A percentile compares a stretch with the other conserved stretches of the same genome.
Conservation (phyloP, 768 basidiomycete genomes). For the Calocybe cyanea region DNA sequence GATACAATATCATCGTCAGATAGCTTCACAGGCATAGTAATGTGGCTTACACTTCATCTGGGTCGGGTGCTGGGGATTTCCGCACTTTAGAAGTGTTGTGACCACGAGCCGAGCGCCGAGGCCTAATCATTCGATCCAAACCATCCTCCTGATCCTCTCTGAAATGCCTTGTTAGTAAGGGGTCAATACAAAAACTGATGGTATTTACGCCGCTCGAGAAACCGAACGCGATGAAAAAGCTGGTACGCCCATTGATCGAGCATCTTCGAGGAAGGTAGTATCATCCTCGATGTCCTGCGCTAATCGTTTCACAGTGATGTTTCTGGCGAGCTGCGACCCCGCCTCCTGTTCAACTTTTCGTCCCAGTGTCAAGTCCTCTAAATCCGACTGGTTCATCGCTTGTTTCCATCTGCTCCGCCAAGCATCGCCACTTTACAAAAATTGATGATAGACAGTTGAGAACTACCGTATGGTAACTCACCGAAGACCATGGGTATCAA, state of each 20-base stretch:
- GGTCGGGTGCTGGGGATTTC: conserved; percentile 31
- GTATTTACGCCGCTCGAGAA: conserved; percentile 7
- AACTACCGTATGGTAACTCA: not conserved
- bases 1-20: not conserved
- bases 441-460: not conserved
- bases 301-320: too few relatives aligned
- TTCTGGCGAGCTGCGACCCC: not conserved
- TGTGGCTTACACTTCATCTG: conserved; percentile 61
- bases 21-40: not conserved
- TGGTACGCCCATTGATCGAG: not conserved
- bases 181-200: not conserved
- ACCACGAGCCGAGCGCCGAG: conserved; percentile 32
- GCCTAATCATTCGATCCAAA: not conserved
- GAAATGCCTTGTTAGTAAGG: conserved; percentile 1
- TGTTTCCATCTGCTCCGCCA: conserved; percentile 6
- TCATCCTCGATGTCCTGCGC: not conserved
- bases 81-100: conserved; percentile 23
- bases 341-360: not conserved
- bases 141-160: not conserved
- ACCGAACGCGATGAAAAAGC: conserved; percentile 5
- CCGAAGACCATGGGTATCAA: not conserved
- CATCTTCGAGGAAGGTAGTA: not conserved
- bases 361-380: not conserved
- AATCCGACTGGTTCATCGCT: not conserved
- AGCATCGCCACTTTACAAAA: conserved; percentile 3